Evolutionary conservation across 2,329 filamentous ascomycete species (phyloP).

Genomic region (Blastomyces gilchristii): DNA sequence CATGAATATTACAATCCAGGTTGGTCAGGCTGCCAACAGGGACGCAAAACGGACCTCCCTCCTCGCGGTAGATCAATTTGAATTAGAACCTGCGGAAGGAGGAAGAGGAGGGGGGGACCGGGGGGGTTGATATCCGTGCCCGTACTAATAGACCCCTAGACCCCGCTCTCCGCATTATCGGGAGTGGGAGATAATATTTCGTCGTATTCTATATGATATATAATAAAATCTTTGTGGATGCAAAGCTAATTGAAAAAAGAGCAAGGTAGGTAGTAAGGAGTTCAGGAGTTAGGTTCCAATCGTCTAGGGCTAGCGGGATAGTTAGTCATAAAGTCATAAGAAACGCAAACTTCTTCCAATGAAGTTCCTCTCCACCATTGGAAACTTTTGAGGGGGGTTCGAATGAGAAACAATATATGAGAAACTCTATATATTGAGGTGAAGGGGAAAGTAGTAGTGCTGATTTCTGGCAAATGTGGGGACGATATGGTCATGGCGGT

Average conservation of each 20-base stretch:
- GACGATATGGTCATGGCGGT: not conserved
- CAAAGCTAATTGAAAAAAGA: not conserved
- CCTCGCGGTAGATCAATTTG: too few species aligned
- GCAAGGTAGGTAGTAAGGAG: not conserved
- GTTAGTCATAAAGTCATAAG: not conserved
- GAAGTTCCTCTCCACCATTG: not conserved
- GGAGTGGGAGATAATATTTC: too few species aligned
- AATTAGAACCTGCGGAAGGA: too few species aligned
- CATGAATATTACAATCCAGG: slow-evolving; percentile 61
- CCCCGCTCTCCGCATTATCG: too few species aligned
- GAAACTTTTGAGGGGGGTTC: too few species aligned
- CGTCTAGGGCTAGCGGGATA: too few species aligned
- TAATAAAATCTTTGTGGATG: not conserved
- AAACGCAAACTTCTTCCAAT: not conserved
- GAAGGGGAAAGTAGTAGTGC: not conserved
- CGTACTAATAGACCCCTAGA: too few species aligned
- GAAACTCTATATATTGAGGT: not conserved
- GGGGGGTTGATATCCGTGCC: too few species aligned
- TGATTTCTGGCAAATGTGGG: too few species aligned
- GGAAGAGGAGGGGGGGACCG: too few species aligned
- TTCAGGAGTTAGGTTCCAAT: not conserved
- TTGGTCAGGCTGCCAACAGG: slow-evolving; percentile 50
- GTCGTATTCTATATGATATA: slow-evolving; percentile 34
- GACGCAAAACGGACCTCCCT: too few species aligned
- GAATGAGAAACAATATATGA: not conserved